Percentiles rank a stretch among this genome's conserved stretches.
These are phyloP conservation scores for Hypoxylon fragiforme DNA, from an alignment of 495 filamentous ascomycete genomes.

Conservation along the genomic window DNA sequence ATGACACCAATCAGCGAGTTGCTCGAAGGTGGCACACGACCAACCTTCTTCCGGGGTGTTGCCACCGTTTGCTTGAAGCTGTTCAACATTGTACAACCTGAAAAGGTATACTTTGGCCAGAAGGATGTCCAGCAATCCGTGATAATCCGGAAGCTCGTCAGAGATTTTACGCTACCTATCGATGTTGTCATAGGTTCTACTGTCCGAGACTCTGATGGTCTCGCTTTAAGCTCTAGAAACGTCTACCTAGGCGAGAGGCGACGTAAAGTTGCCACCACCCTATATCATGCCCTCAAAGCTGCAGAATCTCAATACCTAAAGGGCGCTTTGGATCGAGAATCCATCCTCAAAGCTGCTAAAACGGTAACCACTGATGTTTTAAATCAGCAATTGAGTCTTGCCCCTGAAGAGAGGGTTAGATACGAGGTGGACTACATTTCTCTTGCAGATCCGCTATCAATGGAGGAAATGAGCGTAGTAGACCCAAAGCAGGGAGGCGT, in stretches of 20 bases:
- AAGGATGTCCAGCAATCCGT: slow-evolving; percentile 98
- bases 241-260: slow-evolving; percentile 83
- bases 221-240: slow-evolving; percentile 94
- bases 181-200: slow-evolving; percentile 76
- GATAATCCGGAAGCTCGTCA: slow-evolving; percentile 81
- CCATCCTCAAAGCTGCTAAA: slow-evolving; percentile 69
- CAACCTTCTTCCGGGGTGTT: slow-evolving; percentile 94
- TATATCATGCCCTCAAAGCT: slow-evolving; percentile 67
- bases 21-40: slow-evolving; percentile 83
- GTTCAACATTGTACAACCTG: slow-evolving; percentile 87
- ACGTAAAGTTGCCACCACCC: slow-evolving; percentile 68
- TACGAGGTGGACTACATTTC: slow-evolving; percentile 91
- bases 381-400: slow-evolving; percentile 64
- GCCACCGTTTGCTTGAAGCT: slow-evolving; percentile 97
- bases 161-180: slow-evolving; percentile 82
- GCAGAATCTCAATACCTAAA: slow-evolving; percentile 68
- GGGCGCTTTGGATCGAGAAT: slow-evolving; percentile 60
- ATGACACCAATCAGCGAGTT: slow-evolving; percentile 80
- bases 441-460: slow-evolving; percentile 75
- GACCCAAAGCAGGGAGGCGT: slow-evolving; percentile 73
- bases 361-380: slow-evolving; percentile 53
- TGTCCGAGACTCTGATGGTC: slow-evolving; percentile 74
- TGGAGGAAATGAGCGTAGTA: slow-evolving; percentile 73
- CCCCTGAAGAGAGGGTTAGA: slow-evolving; percentile 62
- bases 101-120: slow-evolving; percentile 93